Conservation (phyloP, 2,329 filamentous ascomycete genomes). For the Verticillium nonalfalfae region DNA sequence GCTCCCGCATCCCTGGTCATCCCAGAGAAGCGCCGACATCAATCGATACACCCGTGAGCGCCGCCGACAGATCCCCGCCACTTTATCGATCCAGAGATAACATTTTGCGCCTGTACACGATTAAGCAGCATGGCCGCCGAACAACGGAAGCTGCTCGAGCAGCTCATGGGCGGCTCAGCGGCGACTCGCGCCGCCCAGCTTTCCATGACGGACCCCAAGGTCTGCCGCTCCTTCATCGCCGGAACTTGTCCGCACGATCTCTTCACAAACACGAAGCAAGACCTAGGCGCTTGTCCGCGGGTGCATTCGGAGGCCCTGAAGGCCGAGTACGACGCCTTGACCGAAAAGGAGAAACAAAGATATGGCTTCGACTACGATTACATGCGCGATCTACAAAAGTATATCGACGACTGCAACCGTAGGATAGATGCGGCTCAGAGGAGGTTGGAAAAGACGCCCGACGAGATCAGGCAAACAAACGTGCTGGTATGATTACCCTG, state of each 20-base stretch:
- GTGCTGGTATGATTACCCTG: conserved; percentile 47
- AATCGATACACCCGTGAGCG: neutral
- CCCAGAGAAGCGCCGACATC: neutral
- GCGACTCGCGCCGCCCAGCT: conserved; percentile 73
- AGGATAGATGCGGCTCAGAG: conserved; percentile 88
- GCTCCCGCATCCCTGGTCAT: neutral
- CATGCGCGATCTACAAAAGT: conserved; percentile 89
- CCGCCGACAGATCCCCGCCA: neutral
- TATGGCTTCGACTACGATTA: conserved; percentile 97
- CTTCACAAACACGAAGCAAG: conserved; percentile 99
- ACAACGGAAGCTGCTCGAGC: conserved; percentile 97
- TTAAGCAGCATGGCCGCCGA: conserved; percentile 73
- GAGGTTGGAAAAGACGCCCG: conserved; percentile 90
- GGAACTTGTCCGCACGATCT: conserved; percentile 53
- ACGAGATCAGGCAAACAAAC: conserved; percentile 95
- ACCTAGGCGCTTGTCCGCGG: conserved; percentile 83
- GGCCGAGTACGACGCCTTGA: conserved; percentile 74
- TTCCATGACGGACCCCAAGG: conserved; percentile 66
- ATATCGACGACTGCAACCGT: conserved; percentile 94
- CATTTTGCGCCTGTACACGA: too few relatives aligned
- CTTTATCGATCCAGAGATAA: neutral
- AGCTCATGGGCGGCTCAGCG: conserved; percentile 78
- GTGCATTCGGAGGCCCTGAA: conserved; percentile 86
- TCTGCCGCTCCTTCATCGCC: conserved; percentile 13
- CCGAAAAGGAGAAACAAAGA: conserved; percentile 64